Base-by-base conservation (phyloP, 2,329 filamentous ascomycete genomes). In the Apiospora hydei region DNA sequence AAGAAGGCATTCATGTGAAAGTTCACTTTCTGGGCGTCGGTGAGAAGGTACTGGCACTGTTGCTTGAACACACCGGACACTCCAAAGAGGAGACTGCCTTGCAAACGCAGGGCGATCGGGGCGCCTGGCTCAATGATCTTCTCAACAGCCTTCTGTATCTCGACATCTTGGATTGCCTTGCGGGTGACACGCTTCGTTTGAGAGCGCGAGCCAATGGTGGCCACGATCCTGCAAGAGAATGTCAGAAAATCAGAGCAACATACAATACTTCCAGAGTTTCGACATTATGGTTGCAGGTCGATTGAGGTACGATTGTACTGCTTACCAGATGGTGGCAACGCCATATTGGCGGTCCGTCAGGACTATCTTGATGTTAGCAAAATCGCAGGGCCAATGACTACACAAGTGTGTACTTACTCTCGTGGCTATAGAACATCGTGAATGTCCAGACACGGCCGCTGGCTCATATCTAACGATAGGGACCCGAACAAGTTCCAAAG, bases 401-500 rank as follows among this genome's bases (percentile, higher is more conserved):
- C 66, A 68, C 18, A 21, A 30, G 5, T 47, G n/a, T 47, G 34
- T 24, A 83, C 91, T 80, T 85, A 96, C 96, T 94, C 83, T 98
- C 95, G 84, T 98, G 94, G 78, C 94, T 97, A 85, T 98, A 98
- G 81, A 98, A 98, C 95, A 98, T 98, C 77, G 47, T 81, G 78
- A 69, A 24, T 8, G 10, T 57, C 30, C 10, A n/a, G 34, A n/a
- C 18, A 34, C 18, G 57, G 18, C 57, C 30, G 18, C 21, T 41
- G 34, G 21, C 57, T 41, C 57, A 30, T 21, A 18, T 41, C 21
- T 41, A 64, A 5, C 34, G 10, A n/a, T 10, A 41, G 6, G 10
- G 18, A 24, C 8, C 34, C 5, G 10, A n/a, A 41, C 18, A 14
- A 41, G 34, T 64, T 3, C 34, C 57, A 41, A 64, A n/a, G 0